Base-by-base conservation (phyloP, 108 stramenopile genomes). In the Chaetoceros muelleri region DNA sequence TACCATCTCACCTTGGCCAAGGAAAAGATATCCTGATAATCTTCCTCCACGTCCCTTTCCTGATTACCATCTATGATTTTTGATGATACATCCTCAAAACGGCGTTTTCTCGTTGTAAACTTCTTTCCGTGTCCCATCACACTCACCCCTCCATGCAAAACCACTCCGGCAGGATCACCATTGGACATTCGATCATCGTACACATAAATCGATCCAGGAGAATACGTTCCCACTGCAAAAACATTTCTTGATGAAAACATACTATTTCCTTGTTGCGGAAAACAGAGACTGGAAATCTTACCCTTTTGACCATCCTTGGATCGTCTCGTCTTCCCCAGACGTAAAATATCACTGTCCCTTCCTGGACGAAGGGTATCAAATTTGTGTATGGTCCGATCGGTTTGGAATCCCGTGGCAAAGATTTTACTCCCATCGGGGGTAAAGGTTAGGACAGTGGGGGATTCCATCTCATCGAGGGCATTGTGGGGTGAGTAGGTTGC, bases 281-380 rank as follows among this genome's bases (percentile, higher is more conserved):
- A 67, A 21, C 79, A 74, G 25, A 86, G 44, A 2, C 81, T 77
- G 23, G 84, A 85, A 3, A 82, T 77, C 5, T 83, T 63, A 17
- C 90, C 90, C 57, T 87, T 91, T 52, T 87, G 85, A 1, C 90
- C 90, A 69, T 91, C 90, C 13, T 46, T 70, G 52, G 82, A 84
- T 40, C 82, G 69, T 28, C 84, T 57, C 10, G 85, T 91, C 46
- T 87, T 85, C 13, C 90, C 90, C 29, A 91, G 49, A 60, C 72
- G 51, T 23, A 72, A 50, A 28, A 71, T 56, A 3, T 53, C 44
- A 21, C 46, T 51, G n/a, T 85, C 78, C 46, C 77, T 55, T 25
- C 90, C 90, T 1, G 90, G 90, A 13, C 73, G 68, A 23, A 57
- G 55, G 21, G 73, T 57, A 60, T 91, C 84, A 73, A 91, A 91